Conservation (phyloP, 2,329 filamentous ascomycete genomes). For the Fusarium torulosum region DNA sequence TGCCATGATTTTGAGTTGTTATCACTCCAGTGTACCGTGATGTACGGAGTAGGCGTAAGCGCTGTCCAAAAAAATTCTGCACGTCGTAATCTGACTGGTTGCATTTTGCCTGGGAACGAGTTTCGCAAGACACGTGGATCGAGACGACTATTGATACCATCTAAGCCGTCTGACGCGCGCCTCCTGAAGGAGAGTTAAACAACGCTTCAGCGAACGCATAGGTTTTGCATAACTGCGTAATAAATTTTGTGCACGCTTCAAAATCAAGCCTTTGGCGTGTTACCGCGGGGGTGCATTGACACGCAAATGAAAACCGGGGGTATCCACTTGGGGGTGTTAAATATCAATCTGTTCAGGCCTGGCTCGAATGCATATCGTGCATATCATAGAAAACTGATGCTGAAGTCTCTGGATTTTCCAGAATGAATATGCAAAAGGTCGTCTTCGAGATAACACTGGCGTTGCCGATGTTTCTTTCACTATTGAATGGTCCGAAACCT, state of each 20-base stretch:
- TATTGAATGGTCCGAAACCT: neutral
- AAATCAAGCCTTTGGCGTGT: slow-evolving; percentile 1
- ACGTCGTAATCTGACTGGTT: slow-evolving; percentile 10
- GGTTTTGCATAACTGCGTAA: slow-evolving; percentile 13
- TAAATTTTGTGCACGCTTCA: slow-evolving; percentile 18
- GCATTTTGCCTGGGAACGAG: slow-evolving; percentile 16
- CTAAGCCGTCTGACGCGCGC: slow-evolving; percentile 26
- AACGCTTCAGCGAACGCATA: slow-evolving; percentile 1
- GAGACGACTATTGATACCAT: slow-evolving; percentile 9
- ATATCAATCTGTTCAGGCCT: slow-evolving; percentile 15
- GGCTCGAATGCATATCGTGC: neutral
- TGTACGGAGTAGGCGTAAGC: neutral
- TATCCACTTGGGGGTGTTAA: slow-evolving; percentile 23
- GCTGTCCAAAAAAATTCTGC: slow-evolving; percentile 6
- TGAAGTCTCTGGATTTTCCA: neutral
- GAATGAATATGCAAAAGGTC: neutral
- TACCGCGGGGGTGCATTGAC: slow-evolving; percentile 36
- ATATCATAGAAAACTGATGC: neutral
- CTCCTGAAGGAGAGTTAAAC: neutral
- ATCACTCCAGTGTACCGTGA: neutral
- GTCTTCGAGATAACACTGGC: neutral
- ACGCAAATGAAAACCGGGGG: slow-evolving; percentile 31
- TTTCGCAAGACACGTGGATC: slow-evolving; percentile 35
- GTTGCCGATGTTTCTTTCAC: neutral
- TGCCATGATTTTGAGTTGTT: neutral